phyloP scores from a whole-genome alignment of 805 yeast species.

The Ogataea minuta region DNA sequence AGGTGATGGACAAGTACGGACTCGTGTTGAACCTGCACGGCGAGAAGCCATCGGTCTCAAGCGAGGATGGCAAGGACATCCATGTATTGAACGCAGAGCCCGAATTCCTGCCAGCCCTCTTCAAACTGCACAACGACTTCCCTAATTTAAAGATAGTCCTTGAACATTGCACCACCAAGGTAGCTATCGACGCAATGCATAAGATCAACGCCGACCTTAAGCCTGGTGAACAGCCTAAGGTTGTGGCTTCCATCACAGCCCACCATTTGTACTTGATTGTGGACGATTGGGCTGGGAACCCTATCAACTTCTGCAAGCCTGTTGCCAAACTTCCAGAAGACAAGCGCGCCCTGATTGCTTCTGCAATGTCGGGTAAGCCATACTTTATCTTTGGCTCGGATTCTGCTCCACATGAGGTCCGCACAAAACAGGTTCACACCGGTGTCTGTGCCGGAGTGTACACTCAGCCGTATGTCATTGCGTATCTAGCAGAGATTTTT shows the following conservation, averaged over 20 bases:
- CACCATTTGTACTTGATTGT: slow-evolving; percentile 88
- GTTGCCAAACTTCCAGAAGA: slow-evolving; percentile 93
- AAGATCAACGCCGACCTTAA: slow-evolving; percentile 52
- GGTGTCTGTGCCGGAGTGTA: slow-evolving; percentile 99
- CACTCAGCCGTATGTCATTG: slow-evolving; percentile 79
- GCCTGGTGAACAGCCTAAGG: slow-evolving; percentile 43
- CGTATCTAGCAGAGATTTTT: slow-evolving; percentile 85
- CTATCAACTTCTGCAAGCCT: slow-evolving; percentile 94
- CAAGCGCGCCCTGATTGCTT: slow-evolving; percentile 72
- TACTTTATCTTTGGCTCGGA: slow-evolving; percentile 97
- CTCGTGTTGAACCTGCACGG: slow-evolving; percentile 91
- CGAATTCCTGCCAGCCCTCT: slow-evolving; percentile 83
- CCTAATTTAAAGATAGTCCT: slow-evolving; percentile 83
- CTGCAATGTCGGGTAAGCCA: slow-evolving; percentile 89
- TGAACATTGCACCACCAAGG: slow-evolving; percentile 93
- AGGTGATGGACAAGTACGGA: slow-evolving; percentile 77
- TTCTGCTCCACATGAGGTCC: slow-evolving; percentile 94
- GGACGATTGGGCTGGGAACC: slow-evolving; percentile 96
- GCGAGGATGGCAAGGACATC: slow-evolving; percentile 52
- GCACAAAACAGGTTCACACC: slow-evolving; percentile 67
- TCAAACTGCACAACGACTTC: slow-evolving; percentile 73
- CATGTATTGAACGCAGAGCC: slow-evolving; percentile 95
- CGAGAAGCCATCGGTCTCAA: slow-evolving; percentile 71
- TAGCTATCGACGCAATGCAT: slow-evolving; percentile 76
- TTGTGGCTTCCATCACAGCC: slow-evolving; percentile 93